These are phyloP conservation scores for Mortierella sp. DNA, from an alignment of 371 early-diverging fungal genomes.

Conservation along the genomic window DNA sequence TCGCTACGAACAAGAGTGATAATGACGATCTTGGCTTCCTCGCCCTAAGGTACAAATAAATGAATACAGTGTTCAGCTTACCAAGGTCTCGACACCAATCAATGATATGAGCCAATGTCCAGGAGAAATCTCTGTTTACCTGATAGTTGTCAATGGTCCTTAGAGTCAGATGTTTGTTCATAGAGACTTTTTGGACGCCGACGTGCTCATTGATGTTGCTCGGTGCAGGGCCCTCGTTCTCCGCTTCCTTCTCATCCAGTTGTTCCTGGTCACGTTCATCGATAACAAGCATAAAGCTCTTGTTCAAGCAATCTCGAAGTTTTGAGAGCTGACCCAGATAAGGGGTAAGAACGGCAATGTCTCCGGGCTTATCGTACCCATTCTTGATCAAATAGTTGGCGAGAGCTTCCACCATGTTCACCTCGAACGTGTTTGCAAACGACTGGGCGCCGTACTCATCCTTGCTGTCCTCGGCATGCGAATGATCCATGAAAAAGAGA, in stretches of 20 bases:
- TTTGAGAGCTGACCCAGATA: constrained; percentile 64
- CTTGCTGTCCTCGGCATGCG: constrained; percentile 53
- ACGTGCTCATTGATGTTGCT: not conserved
- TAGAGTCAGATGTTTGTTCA: constrained; percentile 35
- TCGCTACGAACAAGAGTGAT: constrained; percentile 75
- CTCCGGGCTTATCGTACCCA: constrained; percentile 60
- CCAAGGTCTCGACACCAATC: not conserved
- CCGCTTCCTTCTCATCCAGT: constrained; percentile 31
- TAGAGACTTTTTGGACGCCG: constrained; percentile 11
- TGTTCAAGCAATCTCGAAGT: constrained; percentile 50
- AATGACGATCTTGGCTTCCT: constrained; percentile 56
- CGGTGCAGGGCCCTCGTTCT: not conserved
- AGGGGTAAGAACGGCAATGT: constrained; percentile 67
- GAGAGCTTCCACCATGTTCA: constrained; percentile 57
- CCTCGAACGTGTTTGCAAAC: constrained; percentile 59
- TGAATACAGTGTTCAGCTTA: not conserved
- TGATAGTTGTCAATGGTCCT: constrained; percentile 56
- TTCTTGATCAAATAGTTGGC: constrained; percentile 62
- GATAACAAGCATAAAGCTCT: constrained; percentile 36
- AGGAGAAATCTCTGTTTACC: constrained; percentile 5
- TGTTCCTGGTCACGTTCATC: constrained; percentile 57
- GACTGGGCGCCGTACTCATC: constrained; percentile 49
- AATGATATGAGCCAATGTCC: not conserved
- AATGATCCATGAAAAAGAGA: constrained; percentile 59
- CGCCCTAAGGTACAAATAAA: constrained; percentile 35